These are phyloP conservation scores for Oropetium thomaeum DNA, from an alignment of 176 grass and related monocot genomes.

Conservation along the genomic window DNA sequence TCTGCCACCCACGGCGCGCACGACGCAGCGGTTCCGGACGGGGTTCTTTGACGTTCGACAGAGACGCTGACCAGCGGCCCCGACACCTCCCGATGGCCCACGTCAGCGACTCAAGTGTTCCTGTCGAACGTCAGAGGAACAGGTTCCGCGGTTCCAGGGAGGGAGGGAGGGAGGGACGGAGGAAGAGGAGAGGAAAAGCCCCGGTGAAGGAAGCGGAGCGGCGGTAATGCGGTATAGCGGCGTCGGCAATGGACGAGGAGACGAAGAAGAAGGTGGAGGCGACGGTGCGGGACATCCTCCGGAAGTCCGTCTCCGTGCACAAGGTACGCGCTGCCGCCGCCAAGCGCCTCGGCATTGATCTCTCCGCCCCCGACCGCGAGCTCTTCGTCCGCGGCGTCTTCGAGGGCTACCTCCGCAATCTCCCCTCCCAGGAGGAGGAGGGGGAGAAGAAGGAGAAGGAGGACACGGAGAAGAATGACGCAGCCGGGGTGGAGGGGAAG, in stretches of 20 bases:
- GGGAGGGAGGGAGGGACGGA: too few relatives aligned
- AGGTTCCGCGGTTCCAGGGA: neutral
- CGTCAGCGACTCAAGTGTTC: too few relatives aligned
- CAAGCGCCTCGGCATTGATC: conserved; percentile 65
- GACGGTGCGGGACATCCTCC: conserved; percentile 72
- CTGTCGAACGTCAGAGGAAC: neutral
- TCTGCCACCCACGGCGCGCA: neutral
- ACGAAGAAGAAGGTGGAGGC: conserved; percentile 64
- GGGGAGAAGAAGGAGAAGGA: conserved; percentile 3
- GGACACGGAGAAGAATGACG: neutral
- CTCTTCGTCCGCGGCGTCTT: conserved; percentile 62
- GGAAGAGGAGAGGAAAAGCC: neutral
- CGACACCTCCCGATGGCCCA: too few relatives aligned
- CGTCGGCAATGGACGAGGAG: conserved; percentile 44
- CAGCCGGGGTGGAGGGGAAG: conserved; percentile 4
- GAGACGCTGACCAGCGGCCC: too few relatives aligned
- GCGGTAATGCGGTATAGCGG: neutral
- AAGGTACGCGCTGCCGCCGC: conserved; percentile 59
- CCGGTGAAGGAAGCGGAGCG: neutral
- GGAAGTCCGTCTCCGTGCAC: conserved; percentile 46
- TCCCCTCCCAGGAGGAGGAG: conserved; percentile 15
- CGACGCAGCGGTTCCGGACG: too few relatives aligned
- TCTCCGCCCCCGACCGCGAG: conserved; percentile 59
- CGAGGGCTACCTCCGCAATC: conserved; percentile 55
- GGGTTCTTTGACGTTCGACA: too few relatives aligned